Evolutionary conservation across 164 flowering plant species (phyloP).

Genomic region (Umbellularia californica): DNA sequence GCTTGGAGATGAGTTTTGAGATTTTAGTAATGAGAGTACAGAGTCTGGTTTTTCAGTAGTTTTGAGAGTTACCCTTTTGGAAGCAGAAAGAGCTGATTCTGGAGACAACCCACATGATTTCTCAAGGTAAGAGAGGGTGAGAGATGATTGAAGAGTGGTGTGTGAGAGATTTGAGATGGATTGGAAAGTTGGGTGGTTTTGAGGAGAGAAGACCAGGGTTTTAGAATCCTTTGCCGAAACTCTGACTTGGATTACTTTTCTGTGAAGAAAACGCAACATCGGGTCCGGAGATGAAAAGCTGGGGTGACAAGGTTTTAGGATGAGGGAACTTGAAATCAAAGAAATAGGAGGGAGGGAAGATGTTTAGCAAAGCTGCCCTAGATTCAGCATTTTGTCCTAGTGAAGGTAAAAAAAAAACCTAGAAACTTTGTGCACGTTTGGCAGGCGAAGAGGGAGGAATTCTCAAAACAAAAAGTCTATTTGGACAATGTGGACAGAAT

Average conservation of each 20-base stretch:
- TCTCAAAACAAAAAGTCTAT: fast-evolving
- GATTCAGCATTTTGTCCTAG: no score
- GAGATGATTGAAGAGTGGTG: neutral
- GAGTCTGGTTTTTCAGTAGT: neutral
- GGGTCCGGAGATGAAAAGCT: no score
- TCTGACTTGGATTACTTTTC: neutral
- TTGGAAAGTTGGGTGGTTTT: neutral
- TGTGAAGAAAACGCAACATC: neutral
- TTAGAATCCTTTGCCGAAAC: neutral
- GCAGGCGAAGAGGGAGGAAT: no score
- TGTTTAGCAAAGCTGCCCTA: no score
- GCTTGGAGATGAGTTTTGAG: neutral
- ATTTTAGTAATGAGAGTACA: neutral
- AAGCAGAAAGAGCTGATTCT: neutral
- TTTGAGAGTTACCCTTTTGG: neutral
- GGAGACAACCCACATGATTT: neutral
- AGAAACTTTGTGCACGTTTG: no score
- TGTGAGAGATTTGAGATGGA: conserved; percentile 14
- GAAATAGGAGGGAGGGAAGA: no score
- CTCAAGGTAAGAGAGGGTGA: neutral
- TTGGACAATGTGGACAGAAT: fast-evolving
- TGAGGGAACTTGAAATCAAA: no score
- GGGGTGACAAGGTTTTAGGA: no score
- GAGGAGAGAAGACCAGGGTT: neutral
- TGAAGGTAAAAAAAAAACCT: no score